phyloP scores from a whole-genome alignment of 805 yeast genomes.

The Metschnikowia hibisci region DNA sequence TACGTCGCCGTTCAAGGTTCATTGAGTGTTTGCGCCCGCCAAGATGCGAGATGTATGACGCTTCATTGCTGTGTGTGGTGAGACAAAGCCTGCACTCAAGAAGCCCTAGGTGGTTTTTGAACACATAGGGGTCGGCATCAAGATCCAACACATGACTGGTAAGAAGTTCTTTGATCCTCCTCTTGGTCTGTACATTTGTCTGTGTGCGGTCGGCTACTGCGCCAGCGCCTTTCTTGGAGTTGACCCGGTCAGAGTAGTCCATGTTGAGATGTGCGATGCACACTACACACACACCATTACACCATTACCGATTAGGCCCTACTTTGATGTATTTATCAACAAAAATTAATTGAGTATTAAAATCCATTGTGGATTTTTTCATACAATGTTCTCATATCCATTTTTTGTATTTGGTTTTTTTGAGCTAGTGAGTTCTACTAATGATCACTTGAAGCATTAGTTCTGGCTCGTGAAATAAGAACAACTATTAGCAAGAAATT shows the following conservation, averaged over 20 bases:
- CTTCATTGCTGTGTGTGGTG: conserved; percentile 76
- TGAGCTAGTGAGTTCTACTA: too few species aligned
- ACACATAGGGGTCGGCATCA: conserved; percentile 76
- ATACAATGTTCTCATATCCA: too few species aligned
- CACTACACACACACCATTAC: background rate
- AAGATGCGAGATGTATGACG: conserved; percentile 78
- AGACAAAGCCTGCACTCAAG: conserved; percentile 81
- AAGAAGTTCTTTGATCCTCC: conserved; percentile 63
- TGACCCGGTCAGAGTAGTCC: conserved; percentile 89
- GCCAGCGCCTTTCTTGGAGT: conserved; percentile 88
- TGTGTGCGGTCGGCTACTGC: conserved; percentile 78
- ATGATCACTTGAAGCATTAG: too few species aligned
- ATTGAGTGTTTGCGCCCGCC: conserved; percentile 80
- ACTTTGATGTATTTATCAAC: too few species aligned
- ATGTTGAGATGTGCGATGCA: conserved; percentile 31
- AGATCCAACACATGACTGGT: conserved; percentile 46
- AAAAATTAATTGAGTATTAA: too few species aligned
- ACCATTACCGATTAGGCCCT: too few species aligned
- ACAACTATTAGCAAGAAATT: too few species aligned
- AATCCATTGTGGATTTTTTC: too few species aligned
- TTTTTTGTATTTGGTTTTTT: too few species aligned
- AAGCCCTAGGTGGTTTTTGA: conserved; percentile 77
- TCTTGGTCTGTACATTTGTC: conserved; percentile 62
- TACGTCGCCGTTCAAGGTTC: conserved; percentile 58
- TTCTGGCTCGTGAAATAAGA: too few species aligned